Percentiles rank a stretch among this genome's conserved stretches.
These are phyloP conservation scores for Cryptococcus sp. DNA, from an alignment of 1,284 basidiomycete genomes.

Conservation along the genomic window DNA sequence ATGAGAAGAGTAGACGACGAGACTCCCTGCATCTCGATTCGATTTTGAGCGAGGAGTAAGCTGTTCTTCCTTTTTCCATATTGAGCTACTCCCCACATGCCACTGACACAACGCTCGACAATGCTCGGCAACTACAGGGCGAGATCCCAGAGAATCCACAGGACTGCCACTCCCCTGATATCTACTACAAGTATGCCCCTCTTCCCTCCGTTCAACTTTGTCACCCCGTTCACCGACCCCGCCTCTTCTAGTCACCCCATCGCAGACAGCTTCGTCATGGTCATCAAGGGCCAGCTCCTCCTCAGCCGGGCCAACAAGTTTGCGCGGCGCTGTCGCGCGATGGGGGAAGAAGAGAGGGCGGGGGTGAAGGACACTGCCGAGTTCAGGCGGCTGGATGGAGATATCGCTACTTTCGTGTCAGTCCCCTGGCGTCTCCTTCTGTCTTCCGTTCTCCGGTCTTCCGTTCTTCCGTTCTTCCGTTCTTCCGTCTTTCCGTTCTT, in stretches of 20 bases:
- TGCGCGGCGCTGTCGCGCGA: constrained; percentile 14
- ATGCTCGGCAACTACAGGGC: constrained; percentile 7
- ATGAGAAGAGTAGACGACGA: constrained; percentile 12
- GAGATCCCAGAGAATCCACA: constrained; percentile 37
- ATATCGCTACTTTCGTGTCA: too few relatives aligned
- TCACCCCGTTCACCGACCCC: constrained; percentile 1
- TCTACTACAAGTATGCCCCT: constrained; percentile 30
- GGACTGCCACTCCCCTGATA: constrained; percentile 25
- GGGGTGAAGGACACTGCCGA: too few relatives aligned
- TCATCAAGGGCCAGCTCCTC: constrained; percentile 33
- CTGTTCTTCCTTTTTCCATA: background rate
- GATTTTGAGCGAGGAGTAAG: constrained; percentile 27
- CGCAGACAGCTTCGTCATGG: constrained; percentile 33
- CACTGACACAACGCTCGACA: too few relatives aligned
- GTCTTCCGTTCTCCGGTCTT: too few relatives aligned
- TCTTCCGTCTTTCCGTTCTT: too few relatives aligned
- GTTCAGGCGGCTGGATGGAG: too few relatives aligned
- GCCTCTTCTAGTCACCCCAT: constrained; percentile 32
- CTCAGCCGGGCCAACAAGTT: constrained; percentile 32
- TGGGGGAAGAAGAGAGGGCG: background rate
- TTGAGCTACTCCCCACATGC: background rate
- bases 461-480: too few relatives aligned
- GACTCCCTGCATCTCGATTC: constrained; percentile 24
- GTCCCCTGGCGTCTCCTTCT: too few relatives aligned
- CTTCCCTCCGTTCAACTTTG: background rate